Evolutionary conservation across 768 basidiomycete genomes (phyloP).

Genomic region (Ramaria sp.): DNA sequence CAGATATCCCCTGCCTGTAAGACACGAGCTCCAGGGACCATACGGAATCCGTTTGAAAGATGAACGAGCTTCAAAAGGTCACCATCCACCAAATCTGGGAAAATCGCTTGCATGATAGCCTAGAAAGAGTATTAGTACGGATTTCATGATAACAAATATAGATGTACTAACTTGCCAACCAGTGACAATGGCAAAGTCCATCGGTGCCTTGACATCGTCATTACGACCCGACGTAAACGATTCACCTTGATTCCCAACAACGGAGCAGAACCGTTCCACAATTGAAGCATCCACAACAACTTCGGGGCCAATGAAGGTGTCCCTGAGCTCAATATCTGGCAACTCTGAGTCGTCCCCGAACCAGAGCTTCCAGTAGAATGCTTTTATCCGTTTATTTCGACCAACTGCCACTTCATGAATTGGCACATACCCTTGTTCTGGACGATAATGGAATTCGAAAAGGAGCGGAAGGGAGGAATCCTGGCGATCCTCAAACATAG

Average conservation of each 20-base stretch:
- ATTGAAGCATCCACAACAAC: slow-evolving; percentile 66
- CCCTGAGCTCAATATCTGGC: slow-evolving; percentile 68
- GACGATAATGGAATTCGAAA: slow-evolving; percentile 79
- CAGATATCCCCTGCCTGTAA: slow-evolving; percentile 83
- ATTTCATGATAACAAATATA: not conserved
- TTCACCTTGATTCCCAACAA: slow-evolving; percentile 90
- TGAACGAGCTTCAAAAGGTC: slow-evolving; percentile 95
- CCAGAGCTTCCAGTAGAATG: slow-evolving; percentile 99
- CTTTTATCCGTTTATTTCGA: slow-evolving; percentile 86
- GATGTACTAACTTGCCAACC: slow-evolving; percentile 76
- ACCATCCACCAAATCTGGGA: slow-evolving; percentile 85
- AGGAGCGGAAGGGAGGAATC: slow-evolving; percentile 67
- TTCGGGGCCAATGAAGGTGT: slow-evolving; percentile 79
- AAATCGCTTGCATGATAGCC: slow-evolving; percentile 99
- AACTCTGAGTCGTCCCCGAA: slow-evolving; percentile 77
- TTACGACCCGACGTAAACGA: slow-evolving; percentile 74
- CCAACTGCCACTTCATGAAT: slow-evolving; percentile 82
- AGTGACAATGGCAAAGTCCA: slow-evolving; percentile 98
- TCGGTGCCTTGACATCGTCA: slow-evolving; percentile 69
- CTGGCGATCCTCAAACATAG: slow-evolving; percentile 74
- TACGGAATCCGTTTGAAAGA: slow-evolving; percentile 91
- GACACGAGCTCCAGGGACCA: slow-evolving; percentile 66
- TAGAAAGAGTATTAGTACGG: slow-evolving; percentile 21
- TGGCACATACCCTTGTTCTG: slow-evolving; percentile 79
- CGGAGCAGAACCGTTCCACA: slow-evolving; percentile 82